These are phyloP conservation scores for Penicillium canariense DNA, from an alignment of 495 filamentous ascomycete species.

Conservation along the genomic window DNA sequence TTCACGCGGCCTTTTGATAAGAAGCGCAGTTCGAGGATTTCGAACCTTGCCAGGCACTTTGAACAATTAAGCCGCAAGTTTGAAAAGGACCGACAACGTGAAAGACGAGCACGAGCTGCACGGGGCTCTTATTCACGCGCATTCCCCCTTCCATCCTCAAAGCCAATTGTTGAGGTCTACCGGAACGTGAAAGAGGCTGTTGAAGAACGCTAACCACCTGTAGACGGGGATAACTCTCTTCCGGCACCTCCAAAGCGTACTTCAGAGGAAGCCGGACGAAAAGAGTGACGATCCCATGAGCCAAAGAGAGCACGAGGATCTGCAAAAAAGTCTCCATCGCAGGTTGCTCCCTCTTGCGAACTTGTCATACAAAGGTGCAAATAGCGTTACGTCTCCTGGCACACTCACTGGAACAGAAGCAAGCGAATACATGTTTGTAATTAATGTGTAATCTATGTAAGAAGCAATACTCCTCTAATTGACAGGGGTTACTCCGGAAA, in stretches of 20 bases:
- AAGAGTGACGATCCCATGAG: slow-evolving; percentile 30
- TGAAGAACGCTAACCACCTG: slow-evolving; percentile 72
- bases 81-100: slow-evolving; percentile 86
- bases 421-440: not conserved
- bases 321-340: slow-evolving; percentile 14
- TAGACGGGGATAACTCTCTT: slow-evolving; percentile 55
- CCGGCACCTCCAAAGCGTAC: slow-evolving; percentile 28
- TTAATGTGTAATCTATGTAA: not conserved
- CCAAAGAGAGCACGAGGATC: slow-evolving; percentile 22
- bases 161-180: slow-evolving; percentile 94
- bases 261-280: slow-evolving; percentile 27
- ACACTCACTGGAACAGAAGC: too few species aligned
- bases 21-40: slow-evolving; percentile 76
- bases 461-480: not conserved
- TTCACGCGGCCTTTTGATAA: too few species aligned
- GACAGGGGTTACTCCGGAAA: too few species aligned
- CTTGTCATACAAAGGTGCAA: too few species aligned
- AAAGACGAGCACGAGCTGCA: slow-evolving; percentile 78
- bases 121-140: slow-evolving; percentile 76
- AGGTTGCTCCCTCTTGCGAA: slow-evolving; percentile 31
- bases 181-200: slow-evolving; percentile 90
- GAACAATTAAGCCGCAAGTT: slow-evolving; percentile 96
- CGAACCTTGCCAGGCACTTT: slow-evolving; percentile 87
- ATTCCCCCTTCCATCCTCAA: slow-evolving; percentile 84
- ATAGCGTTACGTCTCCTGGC: too few species aligned